Base-by-base conservation (phyloP, 179 eudicot species). In the Spinacia oleracea region DNA sequence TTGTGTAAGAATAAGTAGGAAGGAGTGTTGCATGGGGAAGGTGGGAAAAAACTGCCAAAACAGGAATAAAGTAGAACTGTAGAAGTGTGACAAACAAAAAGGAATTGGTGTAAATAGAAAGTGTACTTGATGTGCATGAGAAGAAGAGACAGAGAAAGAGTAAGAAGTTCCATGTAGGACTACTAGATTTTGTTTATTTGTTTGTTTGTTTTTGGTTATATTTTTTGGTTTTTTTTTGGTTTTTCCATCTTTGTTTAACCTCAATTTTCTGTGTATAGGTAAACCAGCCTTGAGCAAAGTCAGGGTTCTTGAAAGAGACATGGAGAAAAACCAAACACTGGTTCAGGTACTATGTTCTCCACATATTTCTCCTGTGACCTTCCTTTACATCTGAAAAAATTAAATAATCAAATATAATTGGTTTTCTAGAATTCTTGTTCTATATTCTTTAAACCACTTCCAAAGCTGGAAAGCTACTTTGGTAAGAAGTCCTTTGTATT, bases 281-380 rank as follows among this genome's bases (percentile, higher is more conserved):
- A 96, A 96, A 88, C 91, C 93, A 42, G 94, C 99, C 62, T 77
- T 93, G 82, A 96, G 99, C 93, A 96, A 86, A 89, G 94, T 93
- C 76, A 60, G 68, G 53, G 92, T 96, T 82, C 90, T 96, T 75
- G 91, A 89, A 84, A 89, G 97, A 84, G 81, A 86, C 77, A 45
- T 81, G 35, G 84, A 81, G 80, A 77, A 79, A 64, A 92, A 92
- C 79, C 86, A 84, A 86, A 90, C 90, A 69, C 74, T 90, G 76
- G 94, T 93, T 55, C 90, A 96, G 98, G 99, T 96, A 80, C 72
- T 80, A 43, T 38, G 76, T 65, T 67, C 60, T 55, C 31, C 43
- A 35, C 34, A 6, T 70, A n/a, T 65, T 70, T 35, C 21, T 46
- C 9, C 9, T 53, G 58, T 53, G 23, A 50, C 56, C 16, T 62